These are phyloP conservation scores for Pinus taeda DNA, from an alignment of 75 land plant genomes.

Conservation along the genomic window DNA sequence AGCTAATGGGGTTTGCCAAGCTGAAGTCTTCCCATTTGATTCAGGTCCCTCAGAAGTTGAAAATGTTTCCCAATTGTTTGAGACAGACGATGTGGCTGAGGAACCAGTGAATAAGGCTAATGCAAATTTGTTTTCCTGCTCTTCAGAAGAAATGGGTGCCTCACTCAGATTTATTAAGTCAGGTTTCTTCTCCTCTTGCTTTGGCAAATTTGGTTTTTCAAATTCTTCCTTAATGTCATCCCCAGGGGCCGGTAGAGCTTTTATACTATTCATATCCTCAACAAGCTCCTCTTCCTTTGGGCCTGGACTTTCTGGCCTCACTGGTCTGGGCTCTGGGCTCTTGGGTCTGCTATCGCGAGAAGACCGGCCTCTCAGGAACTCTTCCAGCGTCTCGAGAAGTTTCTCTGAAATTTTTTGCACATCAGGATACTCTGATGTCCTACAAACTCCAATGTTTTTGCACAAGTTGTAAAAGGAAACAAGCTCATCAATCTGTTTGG, in stretches of 20 bases:
- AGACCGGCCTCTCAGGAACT: conserved; percentile 36
- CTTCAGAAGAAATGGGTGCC: conserved; percentile 27
- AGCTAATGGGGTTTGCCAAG: conserved; percentile 27
- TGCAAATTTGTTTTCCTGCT: conserved; percentile 33
- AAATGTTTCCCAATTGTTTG: conserved; percentile 35
- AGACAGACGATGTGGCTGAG: conserved; percentile 22
- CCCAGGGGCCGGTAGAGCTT: conserved; percentile 14
- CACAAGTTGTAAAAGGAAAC: conserved; percentile 59
- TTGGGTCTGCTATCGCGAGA: neutral
- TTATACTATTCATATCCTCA: conserved; percentile 16
- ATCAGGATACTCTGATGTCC: conserved; percentile 76
- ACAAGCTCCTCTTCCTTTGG: neutral
- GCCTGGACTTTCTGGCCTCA: neutral
- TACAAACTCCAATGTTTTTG: conserved; percentile 68
- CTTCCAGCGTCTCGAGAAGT: conserved; percentile 63
- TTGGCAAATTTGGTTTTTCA: conserved; percentile 6
- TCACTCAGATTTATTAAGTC: conserved; percentile 29
- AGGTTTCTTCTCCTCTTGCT: conserved; percentile 15
- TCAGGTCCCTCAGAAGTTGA: conserved; percentile 14
- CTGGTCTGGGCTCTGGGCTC: conserved; percentile 19
- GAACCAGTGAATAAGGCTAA: conserved; percentile 61
- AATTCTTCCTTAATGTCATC: conserved; percentile 5
- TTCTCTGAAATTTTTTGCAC: conserved; percentile 58
- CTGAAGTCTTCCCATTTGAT: neutral
- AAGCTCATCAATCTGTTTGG: conserved; percentile 77